phyloP scores from a whole-genome alignment of 768 basidiomycete species.

The Scleroderma bovista region DNA sequence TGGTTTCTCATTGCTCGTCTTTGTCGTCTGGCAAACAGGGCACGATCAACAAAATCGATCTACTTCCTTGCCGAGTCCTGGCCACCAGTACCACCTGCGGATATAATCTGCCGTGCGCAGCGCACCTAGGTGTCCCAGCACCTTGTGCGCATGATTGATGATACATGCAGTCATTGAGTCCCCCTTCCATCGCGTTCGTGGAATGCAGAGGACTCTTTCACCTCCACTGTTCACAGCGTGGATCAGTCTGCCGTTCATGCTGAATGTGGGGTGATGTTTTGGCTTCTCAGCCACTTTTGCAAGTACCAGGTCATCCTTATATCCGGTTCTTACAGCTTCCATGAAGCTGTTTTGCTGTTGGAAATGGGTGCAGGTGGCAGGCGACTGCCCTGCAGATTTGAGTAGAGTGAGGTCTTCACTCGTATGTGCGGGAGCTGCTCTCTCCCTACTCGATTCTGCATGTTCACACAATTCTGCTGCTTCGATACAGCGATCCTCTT shows the following conservation, averaged over 20 bases:
- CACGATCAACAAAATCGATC: not conserved
- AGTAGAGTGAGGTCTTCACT: too few relatives aligned
- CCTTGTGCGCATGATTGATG: not conserved
- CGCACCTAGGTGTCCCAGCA: not conserved
- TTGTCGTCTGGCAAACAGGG: not conserved
- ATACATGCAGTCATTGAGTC: not conserved
- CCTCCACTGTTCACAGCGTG: not conserved
- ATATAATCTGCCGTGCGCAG: not conserved
- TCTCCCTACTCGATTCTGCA: too few relatives aligned
- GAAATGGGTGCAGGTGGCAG: too few relatives aligned
- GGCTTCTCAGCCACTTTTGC: not conserved
- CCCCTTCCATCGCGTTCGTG: not conserved
- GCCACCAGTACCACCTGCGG: not conserved
- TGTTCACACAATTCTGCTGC: too few relatives aligned
- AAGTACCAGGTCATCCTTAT: not conserved
- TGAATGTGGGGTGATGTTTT: not conserved
- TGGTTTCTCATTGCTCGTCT: not conserved
- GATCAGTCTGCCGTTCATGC: not conserved
- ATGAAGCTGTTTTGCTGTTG: too few relatives aligned
- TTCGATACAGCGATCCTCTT: too few relatives aligned
- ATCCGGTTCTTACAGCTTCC: not conserved
- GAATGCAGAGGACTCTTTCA: not conserved
- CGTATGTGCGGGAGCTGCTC: too few relatives aligned
- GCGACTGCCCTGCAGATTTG: too few relatives aligned
- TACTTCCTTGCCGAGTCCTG: not conserved